phyloP scores from a whole-genome alignment of 148 eudicot genomes.

The Pouteria glomerata region DNA sequence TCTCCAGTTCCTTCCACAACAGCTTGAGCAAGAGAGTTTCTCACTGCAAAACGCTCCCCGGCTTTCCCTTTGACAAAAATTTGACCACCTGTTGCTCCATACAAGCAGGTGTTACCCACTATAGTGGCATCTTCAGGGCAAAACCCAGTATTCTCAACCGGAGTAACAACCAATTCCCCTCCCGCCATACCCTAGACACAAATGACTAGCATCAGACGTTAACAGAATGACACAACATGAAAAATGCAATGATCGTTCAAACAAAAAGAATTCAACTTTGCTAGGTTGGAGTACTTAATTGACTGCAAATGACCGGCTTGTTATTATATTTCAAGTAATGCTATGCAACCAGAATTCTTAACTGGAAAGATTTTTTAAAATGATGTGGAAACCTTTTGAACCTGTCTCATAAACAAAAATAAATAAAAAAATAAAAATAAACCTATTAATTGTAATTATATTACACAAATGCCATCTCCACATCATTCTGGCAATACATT shows the following conservation, averaged over 20 bases:
- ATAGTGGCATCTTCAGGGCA: slow-evolving; percentile 89
- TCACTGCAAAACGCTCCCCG: slow-evolving; percentile 97
- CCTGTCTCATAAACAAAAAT: neutral
- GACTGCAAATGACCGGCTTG: neutral
- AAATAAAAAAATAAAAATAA: too few relatives aligned
- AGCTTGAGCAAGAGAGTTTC: slow-evolving; percentile 93
- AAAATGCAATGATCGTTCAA: neutral
- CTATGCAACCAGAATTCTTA: too few relatives aligned
- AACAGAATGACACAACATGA: neutral
- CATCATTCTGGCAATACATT: too few relatives aligned
- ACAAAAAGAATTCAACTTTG: neutral
- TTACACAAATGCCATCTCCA: too few relatives aligned
- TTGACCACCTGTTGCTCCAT: slow-evolving; percentile 99
- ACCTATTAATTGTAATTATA: too few relatives aligned
- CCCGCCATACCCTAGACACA: slow-evolving; percentile 91
- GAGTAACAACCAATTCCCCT: slow-evolving; percentile 85
- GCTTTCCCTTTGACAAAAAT: slow-evolving; percentile 89
- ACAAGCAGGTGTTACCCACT: slow-evolving; percentile 88
- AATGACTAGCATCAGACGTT: slow-evolving; percentile 7
- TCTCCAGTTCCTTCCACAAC: slow-evolving; percentile 98
- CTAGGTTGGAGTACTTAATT: too few relatives aligned
- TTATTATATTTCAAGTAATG: neutral
- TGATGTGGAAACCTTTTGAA: too few relatives aligned
- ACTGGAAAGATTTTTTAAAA: too few relatives aligned
- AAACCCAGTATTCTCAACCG: slow-evolving; percentile 86